Percentiles rank a stretch among this genome's conserved stretches.
Conservation (phyloP, 305 asterid genomes). For the Solanum hybrid region DNA sequence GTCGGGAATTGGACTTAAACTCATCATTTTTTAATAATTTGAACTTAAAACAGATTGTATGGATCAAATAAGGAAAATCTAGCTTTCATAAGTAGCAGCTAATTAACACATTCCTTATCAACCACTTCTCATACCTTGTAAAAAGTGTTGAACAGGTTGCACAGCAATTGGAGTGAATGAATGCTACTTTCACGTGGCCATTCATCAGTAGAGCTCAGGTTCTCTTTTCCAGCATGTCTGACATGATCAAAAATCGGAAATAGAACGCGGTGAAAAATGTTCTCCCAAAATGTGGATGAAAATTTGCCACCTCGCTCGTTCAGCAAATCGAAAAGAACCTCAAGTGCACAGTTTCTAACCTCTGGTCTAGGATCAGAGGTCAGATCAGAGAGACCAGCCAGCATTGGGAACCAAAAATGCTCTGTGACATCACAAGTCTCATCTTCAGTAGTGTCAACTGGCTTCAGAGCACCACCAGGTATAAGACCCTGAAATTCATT, state of each 20-base stretch:
- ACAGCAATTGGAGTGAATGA: conserved; percentile 89
- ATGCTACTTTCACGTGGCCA: conserved; percentile 84
- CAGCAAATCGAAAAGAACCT: conserved; percentile 94
- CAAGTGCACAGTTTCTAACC: conserved; percentile 96
- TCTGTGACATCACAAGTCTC: conserved; percentile 84
- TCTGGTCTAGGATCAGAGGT: conserved; percentile 96
- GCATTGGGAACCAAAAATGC: conserved; percentile 99
- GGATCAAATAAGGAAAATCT: not conserved
- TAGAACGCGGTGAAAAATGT: conserved; percentile 78
- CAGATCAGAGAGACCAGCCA: conserved; percentile 97
- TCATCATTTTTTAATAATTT: not conserved
- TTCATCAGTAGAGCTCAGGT: conserved; percentile 51
- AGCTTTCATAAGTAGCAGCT: not conserved
- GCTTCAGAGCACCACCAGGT: conserved; percentile 96
- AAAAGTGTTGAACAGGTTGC: conserved; percentile 95
- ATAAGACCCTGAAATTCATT: conserved; percentile 67
- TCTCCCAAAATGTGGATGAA: conserved; percentile 94
- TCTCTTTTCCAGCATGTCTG: conserved; percentile 83
- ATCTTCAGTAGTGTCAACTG: conserved; percentile 55
- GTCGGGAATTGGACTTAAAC: not conserved
- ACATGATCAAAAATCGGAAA: conserved; percentile 97
- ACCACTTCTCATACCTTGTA: conserved; percentile 60
- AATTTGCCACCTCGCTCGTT: conserved; percentile 97
- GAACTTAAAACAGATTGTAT: not conserved
- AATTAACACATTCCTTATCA: not conserved